These are phyloP conservation scores for Fusarium buxicola DNA, from an alignment of 2,329 filamentous ascomycete genomes.

Conservation along the genomic window DNA sequence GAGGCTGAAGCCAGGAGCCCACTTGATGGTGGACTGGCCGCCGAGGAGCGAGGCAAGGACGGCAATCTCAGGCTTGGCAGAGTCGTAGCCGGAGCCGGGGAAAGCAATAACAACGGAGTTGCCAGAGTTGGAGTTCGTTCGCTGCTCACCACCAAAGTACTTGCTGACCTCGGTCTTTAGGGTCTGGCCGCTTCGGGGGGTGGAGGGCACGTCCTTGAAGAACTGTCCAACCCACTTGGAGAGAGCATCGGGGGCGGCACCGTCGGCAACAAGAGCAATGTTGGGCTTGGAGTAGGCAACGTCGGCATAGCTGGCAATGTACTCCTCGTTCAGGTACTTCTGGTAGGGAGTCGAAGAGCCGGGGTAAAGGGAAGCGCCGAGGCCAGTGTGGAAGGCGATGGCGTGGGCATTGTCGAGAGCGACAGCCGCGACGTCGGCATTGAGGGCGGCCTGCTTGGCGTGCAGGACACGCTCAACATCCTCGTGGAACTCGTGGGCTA, in stretches of 20 bases:
- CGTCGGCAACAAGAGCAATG: constrained; percentile 91
- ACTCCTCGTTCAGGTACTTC: constrained; percentile 83
- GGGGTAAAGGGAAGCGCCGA: constrained; percentile 82
- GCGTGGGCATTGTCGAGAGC: constrained; percentile 89
- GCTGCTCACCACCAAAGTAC: constrained; percentile 96
- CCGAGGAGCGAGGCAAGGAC: constrained; percentile 92
- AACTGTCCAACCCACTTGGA: constrained; percentile 93
- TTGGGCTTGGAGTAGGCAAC: constrained; percentile 89
- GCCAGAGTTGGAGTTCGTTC: constrained; percentile 78
- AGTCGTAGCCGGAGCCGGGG: constrained; percentile 84
- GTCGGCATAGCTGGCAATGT: constrained; percentile 79
- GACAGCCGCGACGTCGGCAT: constrained; percentile 70
- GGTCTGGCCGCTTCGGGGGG: constrained; percentile 61
- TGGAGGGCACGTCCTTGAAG: constrained; percentile 78
- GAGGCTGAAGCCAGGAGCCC: constrained; percentile 91
- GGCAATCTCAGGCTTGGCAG: constrained; percentile 89
- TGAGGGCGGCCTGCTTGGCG: constrained; percentile 79
- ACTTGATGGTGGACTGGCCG: constrained; percentile 93
- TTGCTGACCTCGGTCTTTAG: constrained; percentile 75
- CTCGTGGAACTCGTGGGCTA: constrained; percentile 92
- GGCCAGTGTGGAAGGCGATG: constrained; percentile 91
- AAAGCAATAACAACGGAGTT: constrained; percentile 93
- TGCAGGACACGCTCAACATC: constrained; percentile 83
- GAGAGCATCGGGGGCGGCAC: constrained; percentile 79
- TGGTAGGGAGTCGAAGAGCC: constrained; percentile 76